These are phyloP conservation scores for Trametes cingulata DNA, from an alignment of 768 basidiomycete genomes.

Conservation along the genomic window DNA sequence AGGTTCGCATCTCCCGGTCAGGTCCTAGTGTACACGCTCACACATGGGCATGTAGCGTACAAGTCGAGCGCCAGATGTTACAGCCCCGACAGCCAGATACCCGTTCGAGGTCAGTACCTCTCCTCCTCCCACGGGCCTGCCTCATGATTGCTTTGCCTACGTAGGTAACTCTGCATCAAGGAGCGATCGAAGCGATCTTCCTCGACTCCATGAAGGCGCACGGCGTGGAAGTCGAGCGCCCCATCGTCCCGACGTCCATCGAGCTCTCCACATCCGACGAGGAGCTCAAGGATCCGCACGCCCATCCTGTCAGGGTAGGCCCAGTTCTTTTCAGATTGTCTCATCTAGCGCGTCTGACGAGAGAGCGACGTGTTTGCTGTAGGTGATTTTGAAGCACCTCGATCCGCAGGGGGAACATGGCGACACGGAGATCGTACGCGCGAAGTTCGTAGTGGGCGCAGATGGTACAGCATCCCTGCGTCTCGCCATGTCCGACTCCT, in stretches of 20 bases:
- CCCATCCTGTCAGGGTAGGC: constrained; percentile 37
- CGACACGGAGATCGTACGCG: constrained; percentile 57
- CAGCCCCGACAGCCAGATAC: constrained; percentile 64
- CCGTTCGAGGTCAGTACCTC: constrained; percentile 62
- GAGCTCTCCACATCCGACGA: constrained; percentile 45
- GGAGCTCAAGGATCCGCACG: constrained; percentile 43
- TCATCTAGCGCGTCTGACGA: neutral
- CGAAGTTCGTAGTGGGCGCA: constrained; percentile 75
- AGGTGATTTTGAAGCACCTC: constrained; percentile 51
- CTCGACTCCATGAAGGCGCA: constrained; percentile 51
- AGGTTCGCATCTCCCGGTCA: constrained; percentile 38
- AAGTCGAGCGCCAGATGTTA: constrained; percentile 63
- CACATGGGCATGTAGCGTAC: constrained; percentile 46
- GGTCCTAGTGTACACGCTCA: neutral
- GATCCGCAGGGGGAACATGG: constrained; percentile 36
- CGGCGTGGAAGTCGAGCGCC: constrained; percentile 54
- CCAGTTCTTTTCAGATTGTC: neutral
- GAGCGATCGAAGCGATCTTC: constrained; percentile 62
- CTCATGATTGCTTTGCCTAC: neutral
- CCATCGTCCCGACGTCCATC: constrained; percentile 51
- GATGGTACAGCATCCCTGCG: constrained; percentile 49
- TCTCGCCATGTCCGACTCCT: neutral
- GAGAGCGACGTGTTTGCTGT: constrained; percentile 19
- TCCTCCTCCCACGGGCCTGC: neutral
- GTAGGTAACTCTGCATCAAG: constrained; percentile 64